Base-by-base conservation (phyloP, 192 early-diverging fungal genomes). In the Coemansia sp. region DNA sequence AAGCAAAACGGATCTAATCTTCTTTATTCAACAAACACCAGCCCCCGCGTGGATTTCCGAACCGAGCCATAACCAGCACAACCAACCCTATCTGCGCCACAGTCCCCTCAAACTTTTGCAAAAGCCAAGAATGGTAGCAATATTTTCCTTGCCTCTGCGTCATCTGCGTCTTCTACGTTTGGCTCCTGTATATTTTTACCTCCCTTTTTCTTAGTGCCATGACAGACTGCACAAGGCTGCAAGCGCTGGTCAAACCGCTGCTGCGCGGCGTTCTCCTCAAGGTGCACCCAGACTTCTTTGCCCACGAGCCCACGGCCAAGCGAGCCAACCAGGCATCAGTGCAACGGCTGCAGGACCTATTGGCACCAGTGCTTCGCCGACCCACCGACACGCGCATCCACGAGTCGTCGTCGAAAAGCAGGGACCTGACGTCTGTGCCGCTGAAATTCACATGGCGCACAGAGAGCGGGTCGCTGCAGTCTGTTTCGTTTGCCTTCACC, bases 211-310 rank as follows among this genome's bases (percentile, higher is more conserved):
- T 45, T 12, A 12, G 43, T 45, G 13, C n/a, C 1, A 59, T 59
- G 57, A 37, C 39, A 16, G 47, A 75, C 9, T 21, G 32, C 11
- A 54, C 65, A 7, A 61, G 32, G 41, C 78, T 81, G 52, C 69
- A 58, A 16, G 49, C 67, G 21, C 57, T 76, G 47, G 67, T 72
- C 26, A 81, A 81, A 63, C 78, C 78, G 39, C 63, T 81, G 10
- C 13, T 81, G 66, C 78, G 65, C 61, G 49, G 70, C 8, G 73
- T 81, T 48, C 55, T 81, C 63, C 59, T 69, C 63, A 72, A 64
- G 57, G 70, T 81, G 21, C 78, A 81, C 39, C 78, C 78, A 2
- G 78, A 81, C 55, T 81, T 69, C 39, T 81, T 71, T 61, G 67
- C 63, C 8, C 69, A 71, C 56, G 66, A 76, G 18, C 78, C 73